Evolutionary conservation across 805 yeast species (phyloP).

Genomic region (Schwanniomyces pseudopolymorphus): DNA sequence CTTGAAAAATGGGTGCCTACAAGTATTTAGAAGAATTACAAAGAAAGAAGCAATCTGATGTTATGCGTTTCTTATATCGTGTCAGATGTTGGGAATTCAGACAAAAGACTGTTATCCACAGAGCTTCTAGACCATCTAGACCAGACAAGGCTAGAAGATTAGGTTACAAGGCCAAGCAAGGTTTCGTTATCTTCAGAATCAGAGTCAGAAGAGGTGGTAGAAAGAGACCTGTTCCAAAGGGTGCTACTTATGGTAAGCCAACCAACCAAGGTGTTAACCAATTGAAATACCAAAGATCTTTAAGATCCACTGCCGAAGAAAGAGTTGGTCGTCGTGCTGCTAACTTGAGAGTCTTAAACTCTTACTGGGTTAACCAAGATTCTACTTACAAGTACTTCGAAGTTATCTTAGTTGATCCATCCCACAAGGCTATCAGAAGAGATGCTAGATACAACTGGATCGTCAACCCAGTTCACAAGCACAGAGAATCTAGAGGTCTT

Average conservation of each 20-base stretch:
- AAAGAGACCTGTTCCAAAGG: conserved; percentile 99
- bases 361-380: conserved; percentile 99
- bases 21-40: conserved; percentile 98
- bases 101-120: conserved; percentile 97
- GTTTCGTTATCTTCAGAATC: conserved; percentile 96
- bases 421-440: conserved; percentile 98
- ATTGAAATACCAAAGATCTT: conserved; percentile 98
- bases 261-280: conserved; percentile 99
- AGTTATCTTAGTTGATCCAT: conserved; percentile 96
- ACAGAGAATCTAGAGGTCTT: conserved; percentile 99
- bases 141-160: conserved; percentile 99
- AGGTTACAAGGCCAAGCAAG: conserved; percentile 99
- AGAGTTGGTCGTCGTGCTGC: conserved; percentile 99
- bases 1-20: conserved; percentile 95
- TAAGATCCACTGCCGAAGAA: conserved; percentile 99
- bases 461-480: conserved; percentile 99
- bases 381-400: conserved; percentile 99
- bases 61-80: conserved; percentile 96
- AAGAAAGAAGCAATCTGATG: conserved; percentile 99
- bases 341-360: conserved; percentile 98
- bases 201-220: conserved; percentile 99
- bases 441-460: conserved; percentile 99
- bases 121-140: conserved; percentile 97
- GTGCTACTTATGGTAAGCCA: conserved; percentile 99
- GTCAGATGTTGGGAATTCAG: conserved; percentile 99